Evolutionary conservation across 345 rosid genomes (phyloP), one percentile per base, ranked within the genome.

Genomic region (Angophora floribunda): DNA sequence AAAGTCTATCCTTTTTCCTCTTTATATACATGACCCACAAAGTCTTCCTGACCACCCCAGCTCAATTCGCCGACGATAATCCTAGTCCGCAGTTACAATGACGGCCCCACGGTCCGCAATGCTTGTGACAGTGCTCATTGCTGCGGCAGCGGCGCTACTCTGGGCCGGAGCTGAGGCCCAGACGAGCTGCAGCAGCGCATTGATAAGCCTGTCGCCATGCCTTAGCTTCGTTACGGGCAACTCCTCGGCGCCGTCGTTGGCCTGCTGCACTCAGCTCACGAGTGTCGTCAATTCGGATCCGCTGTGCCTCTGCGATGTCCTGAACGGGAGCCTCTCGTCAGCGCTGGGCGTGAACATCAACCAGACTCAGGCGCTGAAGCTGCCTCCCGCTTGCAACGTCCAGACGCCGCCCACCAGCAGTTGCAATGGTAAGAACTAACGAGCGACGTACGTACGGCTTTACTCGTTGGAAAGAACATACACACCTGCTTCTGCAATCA

Each of bases 321-420:
- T 91, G 15, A 89, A 61, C 24, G 91, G 93, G 2, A 89, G 89
- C 36, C 87, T 86, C 86, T 88, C 93, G 6, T 86, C 90, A 1
- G 41, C 63, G 16, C 90, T 91, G 32, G 93, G 93, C 9, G 45
- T 87, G 87, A 75, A 84, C 51, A 30, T 91, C 89, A 90, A 90
- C 61, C 93, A 90, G 87, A 90, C 93, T 57, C 93, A 87, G 79
- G 91, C 93, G 78, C 19, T 89, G 88, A 89, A 88, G 51, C 90
- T 91, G 51, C 93, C 93, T 79, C 32, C 22, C 22, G 89, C 89
- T 52, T 91, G 93, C 86, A 90, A 87, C 21, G 89, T 91, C 86
- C 88, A 87, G 87, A 87, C 89, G 61, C 90, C 92, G 63, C 85
- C 92, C 16, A 51, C 57, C 47, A 85, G 91, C 61, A 36, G 59